phyloP scores from a whole-genome alignment of 148 eudicot species.

The Euryodendron excelsum region DNA sequence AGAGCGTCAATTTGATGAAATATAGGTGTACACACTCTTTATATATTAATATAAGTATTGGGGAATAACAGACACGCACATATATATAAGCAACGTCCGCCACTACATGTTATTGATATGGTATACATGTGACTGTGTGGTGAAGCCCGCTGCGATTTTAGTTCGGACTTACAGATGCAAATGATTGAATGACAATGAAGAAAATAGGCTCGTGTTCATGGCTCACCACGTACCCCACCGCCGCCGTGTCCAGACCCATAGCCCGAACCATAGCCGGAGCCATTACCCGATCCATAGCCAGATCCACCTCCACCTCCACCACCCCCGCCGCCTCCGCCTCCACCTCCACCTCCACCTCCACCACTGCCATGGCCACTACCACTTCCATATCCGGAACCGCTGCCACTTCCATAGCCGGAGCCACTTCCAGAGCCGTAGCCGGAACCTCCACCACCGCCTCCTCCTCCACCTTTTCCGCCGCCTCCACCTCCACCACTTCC shows the following conservation, averaged over 20 bases:
- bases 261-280: conserved; percentile 29
- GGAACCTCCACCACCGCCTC: conserved; percentile 15
- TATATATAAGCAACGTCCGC: not conserved
- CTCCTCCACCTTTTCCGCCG: conserved; percentile 20
- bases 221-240: not conserved
- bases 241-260: conserved; percentile 24
- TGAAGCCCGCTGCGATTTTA: not conserved
- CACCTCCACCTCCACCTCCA: conserved; percentile 20
- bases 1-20: too few species aligned
- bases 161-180: not conserved
- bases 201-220: not conserved
- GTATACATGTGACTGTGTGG: not conserved
- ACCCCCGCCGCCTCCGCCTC: conserved; percentile 12
- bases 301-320: conserved; percentile 19
- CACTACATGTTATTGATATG: not conserved
- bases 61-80: not conserved
- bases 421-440: conserved; percentile 24
- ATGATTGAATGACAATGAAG: not conserved
- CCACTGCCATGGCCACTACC: conserved; percentile 14
- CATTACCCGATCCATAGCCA: conserved; percentile 23
- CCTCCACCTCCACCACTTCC: conserved; percentile 14
- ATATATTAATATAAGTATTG: not conserved
- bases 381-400: conserved; percentile 30
- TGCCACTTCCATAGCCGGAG: conserved; percentile 27
- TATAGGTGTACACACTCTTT: too few species aligned